Percentiles rank a stretch among this genome's conserved stretches.
These are phyloP conservation scores for Chlorophyllum brunneum DNA, from an alignment of 768 basidiomycete species.

Conservation along the genomic window DNA sequence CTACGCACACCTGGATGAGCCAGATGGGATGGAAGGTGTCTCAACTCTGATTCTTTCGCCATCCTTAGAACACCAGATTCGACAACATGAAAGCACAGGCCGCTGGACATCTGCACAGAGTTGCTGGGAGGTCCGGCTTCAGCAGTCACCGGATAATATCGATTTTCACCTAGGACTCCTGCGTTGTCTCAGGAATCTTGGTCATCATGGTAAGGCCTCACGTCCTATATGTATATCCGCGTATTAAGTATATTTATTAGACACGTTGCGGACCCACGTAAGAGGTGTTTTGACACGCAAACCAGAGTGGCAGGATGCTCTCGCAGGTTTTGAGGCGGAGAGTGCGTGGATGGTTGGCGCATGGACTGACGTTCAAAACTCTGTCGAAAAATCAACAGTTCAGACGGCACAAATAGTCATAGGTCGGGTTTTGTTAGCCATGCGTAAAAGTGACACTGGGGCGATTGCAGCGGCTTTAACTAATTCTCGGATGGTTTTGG, in stretches of 20 bases:
- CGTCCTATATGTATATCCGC: not conserved
- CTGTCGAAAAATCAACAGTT: slow-evolving; percentile 47
- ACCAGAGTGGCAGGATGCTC: slow-evolving; percentile 73
- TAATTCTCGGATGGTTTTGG: slow-evolving; percentile 68
- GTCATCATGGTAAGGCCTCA: slow-evolving; percentile 81
- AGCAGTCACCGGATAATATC: slow-evolving; percentile 86
- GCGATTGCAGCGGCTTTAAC: slow-evolving; percentile 49
- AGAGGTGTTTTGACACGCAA: slow-evolving; percentile 82
- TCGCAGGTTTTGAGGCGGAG: slow-evolving; percentile 86
- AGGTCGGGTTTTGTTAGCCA: slow-evolving; percentile 75
- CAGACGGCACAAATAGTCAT: slow-evolving; percentile 65
- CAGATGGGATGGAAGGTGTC: slow-evolving; percentile 98
- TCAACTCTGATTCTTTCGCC: slow-evolving; percentile 86
- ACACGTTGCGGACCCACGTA: slow-evolving; percentile 93
- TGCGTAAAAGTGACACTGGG: slow-evolving; percentile 51
- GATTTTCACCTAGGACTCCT: slow-evolving; percentile 86
- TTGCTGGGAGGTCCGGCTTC: slow-evolving; percentile 96
- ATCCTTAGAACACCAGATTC: slow-evolving; percentile 91
- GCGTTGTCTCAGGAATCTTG: slow-evolving; percentile 88
- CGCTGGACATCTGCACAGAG: slow-evolving; percentile 98
- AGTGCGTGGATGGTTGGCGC: slow-evolving; percentile 96
- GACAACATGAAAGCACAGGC: slow-evolving; percentile 96
- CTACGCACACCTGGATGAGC: slow-evolving; percentile 93
- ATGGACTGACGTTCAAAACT: slow-evolving; percentile 75
- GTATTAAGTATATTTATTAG: slow-evolving; percentile 35